phyloP scores from a whole-genome alignment of 2,329 filamentous ascomycete species.

The Chaetomium strumarium region DNA sequence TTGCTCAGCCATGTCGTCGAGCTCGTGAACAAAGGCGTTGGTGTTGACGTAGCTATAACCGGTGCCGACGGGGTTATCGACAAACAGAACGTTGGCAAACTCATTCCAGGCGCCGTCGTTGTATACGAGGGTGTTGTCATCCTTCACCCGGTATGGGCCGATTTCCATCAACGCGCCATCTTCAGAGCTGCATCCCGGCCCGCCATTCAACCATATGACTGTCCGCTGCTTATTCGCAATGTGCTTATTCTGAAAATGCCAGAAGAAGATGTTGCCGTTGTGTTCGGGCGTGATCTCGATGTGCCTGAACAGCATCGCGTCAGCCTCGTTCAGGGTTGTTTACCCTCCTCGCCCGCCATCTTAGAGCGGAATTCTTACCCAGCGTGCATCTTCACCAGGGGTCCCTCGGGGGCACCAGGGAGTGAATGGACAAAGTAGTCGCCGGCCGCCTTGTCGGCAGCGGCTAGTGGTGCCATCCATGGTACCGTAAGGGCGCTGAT shows the following conservation, averaged over 20 bases:
- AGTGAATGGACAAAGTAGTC: slow-evolving; percentile 87
- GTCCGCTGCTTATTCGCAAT: slow-evolving; percentile 88
- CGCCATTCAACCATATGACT: slow-evolving; percentile 95
- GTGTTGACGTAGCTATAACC: slow-evolving; percentile 95
- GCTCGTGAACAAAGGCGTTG: slow-evolving; percentile 76
- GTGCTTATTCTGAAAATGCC: slow-evolving; percentile 94
- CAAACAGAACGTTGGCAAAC: slow-evolving; percentile 93
- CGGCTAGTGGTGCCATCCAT: slow-evolving; percentile 34
- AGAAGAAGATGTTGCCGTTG: slow-evolving; percentile 96
- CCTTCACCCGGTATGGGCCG: slow-evolving; percentile 81
- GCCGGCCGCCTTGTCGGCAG: slow-evolving; percentile 52
- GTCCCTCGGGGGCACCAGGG: slow-evolving; percentile 74
- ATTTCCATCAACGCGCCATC: slow-evolving; percentile 96
- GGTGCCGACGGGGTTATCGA: slow-evolving; percentile 94
- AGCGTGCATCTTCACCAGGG: slow-evolving; percentile 93
- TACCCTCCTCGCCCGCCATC: neutral
- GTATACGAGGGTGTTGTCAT: slow-evolving; percentile 63
- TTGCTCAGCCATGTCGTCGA: slow-evolving; percentile 82
- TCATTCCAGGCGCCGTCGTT: slow-evolving; percentile 99
- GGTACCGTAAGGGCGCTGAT: slow-evolving; percentile 37
- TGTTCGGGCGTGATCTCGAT: slow-evolving; percentile 80
- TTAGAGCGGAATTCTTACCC: slow-evolving; percentile 55
- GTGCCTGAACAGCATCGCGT: slow-evolving; percentile 55
- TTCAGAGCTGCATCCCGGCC: slow-evolving; percentile 94
- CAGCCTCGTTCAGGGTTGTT: slow-evolving; percentile 10